These are phyloP conservation scores for Drechslerella dactyloides DNA, from an alignment of 2,329 filamentous ascomycete species.

Conservation along the genomic window DNA sequence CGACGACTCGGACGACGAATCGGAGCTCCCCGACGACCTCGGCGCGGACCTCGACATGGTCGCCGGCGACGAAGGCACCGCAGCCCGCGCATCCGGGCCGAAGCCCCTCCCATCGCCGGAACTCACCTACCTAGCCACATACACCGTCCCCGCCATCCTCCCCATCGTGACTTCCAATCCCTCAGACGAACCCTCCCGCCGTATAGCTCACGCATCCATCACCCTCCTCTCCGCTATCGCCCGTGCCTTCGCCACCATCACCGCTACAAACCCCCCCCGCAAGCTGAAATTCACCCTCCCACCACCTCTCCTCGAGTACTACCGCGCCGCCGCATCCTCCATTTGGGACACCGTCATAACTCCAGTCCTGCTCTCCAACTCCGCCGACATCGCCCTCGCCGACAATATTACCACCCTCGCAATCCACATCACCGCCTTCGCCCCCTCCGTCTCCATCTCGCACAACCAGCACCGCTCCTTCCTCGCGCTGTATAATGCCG, in stretches of 20 bases:
- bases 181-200: conserved; percentile 56
- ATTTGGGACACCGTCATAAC: conserved; percentile 68
- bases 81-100: conserved; percentile 51
- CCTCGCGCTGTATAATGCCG: conserved; percentile 69
- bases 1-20: conserved; percentile 61
- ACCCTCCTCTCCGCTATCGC: conserved; percentile 71
- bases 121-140: conserved; percentile 62
- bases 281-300: conserved; percentile 40
- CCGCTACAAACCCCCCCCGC: conserved; percentile 17
- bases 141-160: conserved; percentile 63
- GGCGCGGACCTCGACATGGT: conserved; percentile 72
- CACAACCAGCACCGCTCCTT: conserved; percentile 67
- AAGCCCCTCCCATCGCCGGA: conserved; percentile 56
- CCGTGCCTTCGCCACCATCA: conserved; percentile 63
- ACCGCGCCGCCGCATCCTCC: conserved; percentile 64
- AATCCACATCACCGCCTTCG: conserved; percentile 68
- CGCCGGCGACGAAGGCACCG: conserved; percentile 60
- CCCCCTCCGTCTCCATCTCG: conserved; percentile 54
- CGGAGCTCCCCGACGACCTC: conserved; percentile 66
- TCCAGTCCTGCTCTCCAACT: conserved; percentile 67
- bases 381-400: conserved; percentile 68
- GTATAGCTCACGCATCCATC: conserved; percentile 65
- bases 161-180: conserved; percentile 61
- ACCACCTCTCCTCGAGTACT: conserved; percentile 65
- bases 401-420: conserved; percentile 69